These are phyloP conservation scores for Babesia caballi DNA, from an alignment of 169 alveolate genomes.

Conservation along the genomic window DNA sequence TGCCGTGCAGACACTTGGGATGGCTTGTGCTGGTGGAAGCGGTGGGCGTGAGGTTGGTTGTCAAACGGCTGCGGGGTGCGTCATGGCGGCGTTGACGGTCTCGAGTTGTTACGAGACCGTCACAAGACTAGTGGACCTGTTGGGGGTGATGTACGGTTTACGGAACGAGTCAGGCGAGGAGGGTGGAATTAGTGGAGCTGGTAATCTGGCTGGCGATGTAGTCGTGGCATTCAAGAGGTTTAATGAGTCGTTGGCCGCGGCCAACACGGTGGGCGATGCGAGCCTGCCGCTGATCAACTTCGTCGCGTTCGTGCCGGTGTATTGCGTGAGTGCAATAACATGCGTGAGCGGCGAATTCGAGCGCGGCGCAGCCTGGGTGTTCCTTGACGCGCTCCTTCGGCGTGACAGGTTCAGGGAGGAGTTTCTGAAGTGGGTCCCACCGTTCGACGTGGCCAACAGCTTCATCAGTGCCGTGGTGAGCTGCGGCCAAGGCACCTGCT, in stretches of 20 bases:
- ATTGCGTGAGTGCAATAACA: neutral
- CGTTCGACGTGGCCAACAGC: neutral
- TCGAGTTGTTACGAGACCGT: neutral
- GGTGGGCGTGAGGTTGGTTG: neutral
- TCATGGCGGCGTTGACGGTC: slow-evolving; percentile 13
- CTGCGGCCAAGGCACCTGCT: neutral
- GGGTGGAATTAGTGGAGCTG: neutral
- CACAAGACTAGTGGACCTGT: neutral
- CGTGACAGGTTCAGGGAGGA: neutral
- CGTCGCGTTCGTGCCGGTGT: slow-evolving; percentile 3
- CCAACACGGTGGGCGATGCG: neutral
- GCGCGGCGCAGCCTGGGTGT: neutral
- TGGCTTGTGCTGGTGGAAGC: neutral
- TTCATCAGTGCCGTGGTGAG: neutral
- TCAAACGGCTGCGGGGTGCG: neutral
- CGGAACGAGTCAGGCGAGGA: neutral
- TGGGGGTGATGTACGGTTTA: neutral
- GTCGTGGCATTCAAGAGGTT: neutral
- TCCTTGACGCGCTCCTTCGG: neutral
- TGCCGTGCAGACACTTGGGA: neutral
- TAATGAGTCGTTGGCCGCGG: neutral
- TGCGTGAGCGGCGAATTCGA: neutral
- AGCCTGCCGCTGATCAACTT: slow-evolving; percentile 1
- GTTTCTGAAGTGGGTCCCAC: slow-evolving; percentile 16
- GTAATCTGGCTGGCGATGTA: neutral